Conservation (phyloP, 108 stramenopile genomes). For the Fistulifera solaris region DNA sequence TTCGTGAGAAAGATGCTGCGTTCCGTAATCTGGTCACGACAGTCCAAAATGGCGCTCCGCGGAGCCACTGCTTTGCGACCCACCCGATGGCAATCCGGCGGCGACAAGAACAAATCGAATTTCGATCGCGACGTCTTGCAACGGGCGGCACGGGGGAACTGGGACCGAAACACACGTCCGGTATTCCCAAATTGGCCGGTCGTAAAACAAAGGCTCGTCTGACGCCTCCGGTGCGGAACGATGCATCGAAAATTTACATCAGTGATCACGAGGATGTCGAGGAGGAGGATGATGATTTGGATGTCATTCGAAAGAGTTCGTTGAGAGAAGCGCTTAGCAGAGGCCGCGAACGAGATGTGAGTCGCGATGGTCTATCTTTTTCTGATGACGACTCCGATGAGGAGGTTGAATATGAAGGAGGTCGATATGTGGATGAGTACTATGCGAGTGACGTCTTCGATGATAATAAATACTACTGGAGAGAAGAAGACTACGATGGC, state of each 20-base stretch:
- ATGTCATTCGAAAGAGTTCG: not conserved
- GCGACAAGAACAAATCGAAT: conserved; percentile 14
- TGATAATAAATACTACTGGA: conserved; percentile 8
- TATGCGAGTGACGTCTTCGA: conserved; percentile 6
- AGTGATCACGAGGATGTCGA: conserved; percentile 11
- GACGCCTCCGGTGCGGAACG: conserved; percentile 10
- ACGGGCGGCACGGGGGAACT: conserved; percentile 34
- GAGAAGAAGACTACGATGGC: conserved; percentile 13
- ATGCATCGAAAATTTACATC: conserved; percentile 11
- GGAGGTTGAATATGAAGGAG: conserved; percentile 5
- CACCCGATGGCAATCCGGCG: too few relatives aligned
- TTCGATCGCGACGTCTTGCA: conserved; percentile 28
- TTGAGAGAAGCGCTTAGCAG: not conserved
- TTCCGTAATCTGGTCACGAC: not conserved
- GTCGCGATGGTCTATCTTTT: conserved; percentile 1
- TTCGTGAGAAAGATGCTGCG: conserved; percentile 3
- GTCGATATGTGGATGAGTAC: not conserved
- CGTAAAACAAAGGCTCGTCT: conserved; percentile 30
- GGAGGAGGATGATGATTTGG: conserved; percentile 14
- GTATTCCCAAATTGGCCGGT: conserved; percentile 57
- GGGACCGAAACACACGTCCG: conserved; percentile 30
- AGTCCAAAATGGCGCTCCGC: not conserved
- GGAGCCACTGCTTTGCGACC: not conserved
- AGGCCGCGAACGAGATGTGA: conserved; percentile 5
- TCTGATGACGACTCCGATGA: conserved; percentile 2